Evolutionary conservation across 2,329 filamentous ascomycete genomes (phyloP).

Genomic region (Cladorrhinum sp.): DNA sequence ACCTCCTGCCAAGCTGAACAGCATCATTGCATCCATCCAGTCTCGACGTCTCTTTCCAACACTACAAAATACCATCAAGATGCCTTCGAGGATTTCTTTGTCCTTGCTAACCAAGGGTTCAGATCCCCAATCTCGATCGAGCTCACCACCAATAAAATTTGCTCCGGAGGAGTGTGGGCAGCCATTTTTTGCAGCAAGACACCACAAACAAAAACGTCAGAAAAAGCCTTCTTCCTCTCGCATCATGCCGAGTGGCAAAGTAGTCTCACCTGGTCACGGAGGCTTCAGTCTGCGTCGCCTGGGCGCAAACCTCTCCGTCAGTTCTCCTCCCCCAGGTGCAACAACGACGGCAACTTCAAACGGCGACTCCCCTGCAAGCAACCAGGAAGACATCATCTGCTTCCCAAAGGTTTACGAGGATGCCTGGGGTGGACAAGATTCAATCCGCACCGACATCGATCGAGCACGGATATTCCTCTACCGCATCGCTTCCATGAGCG

Average conservation of each 20-base stretch:
- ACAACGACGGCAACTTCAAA: not conserved
- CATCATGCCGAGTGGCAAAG: not conserved
- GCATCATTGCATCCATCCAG: too few species aligned
- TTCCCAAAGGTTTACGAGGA: slow-evolving; percentile 35
- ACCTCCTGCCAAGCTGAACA: not conserved
- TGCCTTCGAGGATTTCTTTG: slow-evolving; percentile 8
- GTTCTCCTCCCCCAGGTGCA: slow-evolving; percentile 2
- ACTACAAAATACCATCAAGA: not conserved
- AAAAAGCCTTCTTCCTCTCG: not conserved
- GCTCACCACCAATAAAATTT: not conserved
- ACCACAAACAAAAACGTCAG: not conserved
- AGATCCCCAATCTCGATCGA: not conserved
- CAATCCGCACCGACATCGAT: slow-evolving; percentile 30
- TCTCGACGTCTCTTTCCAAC: not conserved
- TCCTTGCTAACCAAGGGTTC: slow-evolving; percentile 3
- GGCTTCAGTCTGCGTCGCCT: slow-evolving; percentile 7
- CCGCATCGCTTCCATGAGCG: slow-evolving; percentile 31
- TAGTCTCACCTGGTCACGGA: not conserved
- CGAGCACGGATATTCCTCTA: slow-evolving; percentile 33
- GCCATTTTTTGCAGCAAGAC: slow-evolving; percentile 3
- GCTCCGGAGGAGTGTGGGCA: not conserved
- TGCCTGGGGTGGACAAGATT: slow-evolving; percentile 30
- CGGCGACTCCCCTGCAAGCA: not conserved
- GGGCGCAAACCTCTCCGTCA: slow-evolving; percentile 5
- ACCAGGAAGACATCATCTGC: slow-evolving; percentile 26